A percentile compares a stretch with the other conserved stretches of the same genome.
These are phyloP conservation scores for Aspergillus pseudoviridinutans DNA, from an alignment of 2,329 filamentous ascomycete species.

Conservation along the genomic window DNA sequence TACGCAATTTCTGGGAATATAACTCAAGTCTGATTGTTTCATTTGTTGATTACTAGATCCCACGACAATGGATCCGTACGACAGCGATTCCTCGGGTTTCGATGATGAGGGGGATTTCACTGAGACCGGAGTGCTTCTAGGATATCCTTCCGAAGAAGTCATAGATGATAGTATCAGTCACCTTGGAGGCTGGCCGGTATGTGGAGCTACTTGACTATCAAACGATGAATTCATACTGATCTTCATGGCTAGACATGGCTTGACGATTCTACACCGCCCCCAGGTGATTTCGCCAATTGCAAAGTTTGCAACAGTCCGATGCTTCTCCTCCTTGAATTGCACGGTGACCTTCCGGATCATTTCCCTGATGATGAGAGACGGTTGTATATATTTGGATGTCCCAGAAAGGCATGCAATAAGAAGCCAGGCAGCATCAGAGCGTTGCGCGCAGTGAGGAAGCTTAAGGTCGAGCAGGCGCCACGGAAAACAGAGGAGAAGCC, in stretches of 20 bases:
- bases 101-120: slow-evolving; percentile 56
- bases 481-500: slow-evolving; percentile 20
- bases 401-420: slow-evolving; percentile 71
- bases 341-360: slow-evolving; percentile 80
- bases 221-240: slow-evolving; percentile 11
- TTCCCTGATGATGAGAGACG: slow-evolving; percentile 86
- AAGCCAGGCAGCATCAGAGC: slow-evolving; percentile 78
- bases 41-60: background rate
- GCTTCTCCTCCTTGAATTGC: slow-evolving; percentile 81
- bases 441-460: slow-evolving; percentile 62
- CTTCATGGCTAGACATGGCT: slow-evolving; percentile 68
- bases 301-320: slow-evolving; percentile 81
- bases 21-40: background rate
- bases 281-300: slow-evolving; percentile 75
- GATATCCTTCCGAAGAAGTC: slow-evolving; percentile 77
- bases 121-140: slow-evolving; percentile 78
- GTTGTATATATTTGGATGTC: slow-evolving; percentile 81
- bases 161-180: slow-evolving; percentile 82
- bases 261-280: slow-evolving; percentile 65
- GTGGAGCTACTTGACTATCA: slow-evolving; percentile 27
- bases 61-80: slow-evolving; percentile 68
- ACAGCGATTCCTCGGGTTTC: slow-evolving; percentile 74
- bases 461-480: slow-evolving; percentile 31
- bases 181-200: slow-evolving; percentile 80
- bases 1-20: background rate